Base-by-base conservation (phyloP, 2,329 filamentous ascomycete species). In the Raffaelea ambrosiae region DNA sequence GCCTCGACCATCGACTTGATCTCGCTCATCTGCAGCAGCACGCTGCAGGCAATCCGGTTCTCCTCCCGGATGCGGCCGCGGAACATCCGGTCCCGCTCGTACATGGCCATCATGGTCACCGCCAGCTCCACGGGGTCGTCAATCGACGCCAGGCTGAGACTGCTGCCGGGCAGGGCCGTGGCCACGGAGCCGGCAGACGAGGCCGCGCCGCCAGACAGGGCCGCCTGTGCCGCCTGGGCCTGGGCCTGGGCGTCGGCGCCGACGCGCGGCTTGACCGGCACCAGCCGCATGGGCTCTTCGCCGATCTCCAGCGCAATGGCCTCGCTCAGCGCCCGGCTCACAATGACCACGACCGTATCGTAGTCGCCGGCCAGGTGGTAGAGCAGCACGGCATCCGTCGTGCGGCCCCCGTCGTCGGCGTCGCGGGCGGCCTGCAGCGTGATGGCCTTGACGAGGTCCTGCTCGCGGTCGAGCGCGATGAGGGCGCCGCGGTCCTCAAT, bases 341-440 rank as follows among this genome's bases (percentile, higher is more conserved):
- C 80, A 55, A 97, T 91, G 22, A 79, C 73, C 40, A 96, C 81
- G n/a, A 97, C 94, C 47, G 83, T 89, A 63, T 98, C 89, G 63
- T 95, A 97, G 63, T 98, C 90, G 59, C 88, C 88, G 0, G 93
- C 91, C 40, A 98, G 74, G 64, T 98, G 91, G 64, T 95, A 97
- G 45, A 98, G 74, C 44, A 98, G 75, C 14, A 97, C 91, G 2
- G 94, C 90, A 65, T 98, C 93, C 1, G 91, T 94, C 2, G 85
- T 89, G 44, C 94, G 81, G 36, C 93, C 91, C 58, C 91, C 94
- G 63, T 97, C 91, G 57, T 98, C 91, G 4, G 93, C 93, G 59
- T 90, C 88, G 54, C 85, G 84, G 38, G 93, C 93, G 9, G 93
- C 93, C 64, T 95, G 88, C 40, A 93, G 74, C 2, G 91, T 97